phyloP scores from a whole-genome alignment of 2,329 filamentous ascomycete genomes.

The Trichophyton rubrum region DNA sequence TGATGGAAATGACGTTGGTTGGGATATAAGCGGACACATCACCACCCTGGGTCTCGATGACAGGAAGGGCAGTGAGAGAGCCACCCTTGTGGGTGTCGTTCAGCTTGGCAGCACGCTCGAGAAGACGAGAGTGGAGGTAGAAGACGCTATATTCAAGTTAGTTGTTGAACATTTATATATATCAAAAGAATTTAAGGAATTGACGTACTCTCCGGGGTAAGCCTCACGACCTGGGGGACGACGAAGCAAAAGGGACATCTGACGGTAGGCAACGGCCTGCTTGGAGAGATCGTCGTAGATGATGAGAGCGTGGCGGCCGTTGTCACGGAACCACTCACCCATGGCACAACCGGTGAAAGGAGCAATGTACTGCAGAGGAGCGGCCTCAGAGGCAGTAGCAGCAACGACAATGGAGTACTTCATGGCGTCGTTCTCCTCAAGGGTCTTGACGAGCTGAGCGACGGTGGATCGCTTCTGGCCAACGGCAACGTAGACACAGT shows the following conservation, averaged over 20 bases:
- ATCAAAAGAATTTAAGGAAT: background rate
- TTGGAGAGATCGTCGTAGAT: constrained; percentile 94
- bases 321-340: constrained; percentile 67
- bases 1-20: constrained; percentile 99
- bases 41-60: constrained; percentile 99
- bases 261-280: constrained; percentile 95
- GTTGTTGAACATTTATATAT: background rate
- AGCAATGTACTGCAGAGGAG: constrained; percentile 84
- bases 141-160: constrained; percentile 50
- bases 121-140: constrained; percentile 97
- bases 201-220: constrained; percentile 74
- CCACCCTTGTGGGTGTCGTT: constrained; percentile 89
- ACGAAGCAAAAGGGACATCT: constrained; percentile 96
- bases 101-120: constrained; percentile 99
- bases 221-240: constrained; percentile 98
- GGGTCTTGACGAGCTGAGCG: constrained; percentile 97
- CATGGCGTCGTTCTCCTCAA: constrained; percentile 99
- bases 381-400: constrained; percentile 93
- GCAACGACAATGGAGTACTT: constrained; percentile 93
- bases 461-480: constrained; percentile 99
- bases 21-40: constrained; percentile 99
- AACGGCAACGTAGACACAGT: constrained; percentile 98
- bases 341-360: constrained; percentile 66
- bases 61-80: constrained; percentile 89
- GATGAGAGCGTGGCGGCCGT: constrained; percentile 76